These are phyloP conservation scores for Cucurbitaria berberidis DNA, from an alignment of 2,329 filamentous ascomycete genomes.

Conservation along the genomic window DNA sequence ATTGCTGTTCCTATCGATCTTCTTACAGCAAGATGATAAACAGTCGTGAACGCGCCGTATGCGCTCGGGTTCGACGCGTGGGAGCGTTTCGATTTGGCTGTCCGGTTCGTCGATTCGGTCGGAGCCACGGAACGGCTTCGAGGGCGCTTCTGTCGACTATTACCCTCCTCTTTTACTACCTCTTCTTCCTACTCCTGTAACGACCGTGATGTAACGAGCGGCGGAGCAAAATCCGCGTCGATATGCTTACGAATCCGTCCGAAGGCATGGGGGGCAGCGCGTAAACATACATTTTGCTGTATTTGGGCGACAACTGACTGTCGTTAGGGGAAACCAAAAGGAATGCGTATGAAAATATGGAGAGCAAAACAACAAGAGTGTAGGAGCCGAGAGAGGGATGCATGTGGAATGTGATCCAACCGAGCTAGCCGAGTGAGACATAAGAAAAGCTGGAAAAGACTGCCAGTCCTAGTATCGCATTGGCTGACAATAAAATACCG, in stretches of 20 bases:
- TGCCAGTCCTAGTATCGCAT: not conserved
- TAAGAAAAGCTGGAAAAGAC: not conserved
- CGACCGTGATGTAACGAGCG: conserved; percentile 19
- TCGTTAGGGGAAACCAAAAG: conserved; percentile 44
- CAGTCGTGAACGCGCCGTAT: not conserved
- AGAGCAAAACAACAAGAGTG: conserved; percentile 31
- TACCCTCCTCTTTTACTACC: conserved; percentile 26
- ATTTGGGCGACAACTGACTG: conserved; percentile 35
- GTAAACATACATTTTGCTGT: conserved; percentile 43
- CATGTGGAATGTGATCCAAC: conserved; percentile 30
- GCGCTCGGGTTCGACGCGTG: not conserved
- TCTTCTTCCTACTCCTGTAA: not conserved
- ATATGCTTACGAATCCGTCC: conserved; percentile 20
- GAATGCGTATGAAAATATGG: conserved; percentile 46
- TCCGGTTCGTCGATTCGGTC: not conserved
- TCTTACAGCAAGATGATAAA: not conserved
- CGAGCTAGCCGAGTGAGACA: conserved; percentile 13
- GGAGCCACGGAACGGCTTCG: not conserved
- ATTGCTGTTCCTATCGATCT: conserved; percentile 3
- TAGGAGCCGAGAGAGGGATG: conserved; percentile 30
- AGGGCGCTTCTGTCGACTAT: conserved; percentile 3
- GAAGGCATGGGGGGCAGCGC: conserved; percentile 15
- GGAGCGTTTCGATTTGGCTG: not conserved
- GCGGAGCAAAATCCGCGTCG: conserved; percentile 24
- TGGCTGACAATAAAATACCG: not conserved